Base-by-base conservation (phyloP, 2,329 filamentous ascomycete genomes). In the Fusarium sp. region DNA sequence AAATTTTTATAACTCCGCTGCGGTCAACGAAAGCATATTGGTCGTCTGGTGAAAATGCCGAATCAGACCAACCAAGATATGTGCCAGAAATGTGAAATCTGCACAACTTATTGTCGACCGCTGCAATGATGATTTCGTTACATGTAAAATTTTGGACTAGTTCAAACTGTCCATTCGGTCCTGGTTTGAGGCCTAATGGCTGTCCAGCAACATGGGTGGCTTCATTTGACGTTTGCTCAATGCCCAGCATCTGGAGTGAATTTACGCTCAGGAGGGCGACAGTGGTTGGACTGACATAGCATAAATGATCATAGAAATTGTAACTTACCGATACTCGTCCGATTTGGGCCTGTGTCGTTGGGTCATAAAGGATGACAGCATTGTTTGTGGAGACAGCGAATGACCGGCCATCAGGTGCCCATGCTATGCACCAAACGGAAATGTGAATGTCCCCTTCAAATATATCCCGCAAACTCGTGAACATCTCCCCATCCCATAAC, bases 261-360 rank as follows among this genome's bases (percentile, higher is more conserved):
- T 3, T 3, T 0, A 0, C 0, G 30, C 16, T 8, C 1, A 34
- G 16, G 5, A 10, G 3, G 4, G 31, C 31, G 14, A 34, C 16
- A 18, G 31, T 10, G 8, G 16, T 34, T 10, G 7, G 9, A 18
- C 2, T 34, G 16, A 34, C 8, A 34, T 34, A 34, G 4, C 31
- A 34, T 34, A 7, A 13, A 13, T 13, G 28, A 0, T 6, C 4
- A 28, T 12, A 1, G 11, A 28, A 0, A 28, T 7, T 2, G 12
- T 2, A 2, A 30, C 6, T 1, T 30, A 30, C 1, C 6, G 28
- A 30, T 30, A 30, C 28, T 5, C 12, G 5, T 7, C 16, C 9
- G 16, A 11, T n/a, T 4, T 0, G 1, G 1, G 9, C 5, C 18
- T 37, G 2, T 34, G 2, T 34, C 9, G 2, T 6, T 0, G 5